These are phyloP conservation scores for Aureobasidium sp. DNA, from an alignment of 2,329 filamentous ascomycete species.

Conservation along the genomic window DNA sequence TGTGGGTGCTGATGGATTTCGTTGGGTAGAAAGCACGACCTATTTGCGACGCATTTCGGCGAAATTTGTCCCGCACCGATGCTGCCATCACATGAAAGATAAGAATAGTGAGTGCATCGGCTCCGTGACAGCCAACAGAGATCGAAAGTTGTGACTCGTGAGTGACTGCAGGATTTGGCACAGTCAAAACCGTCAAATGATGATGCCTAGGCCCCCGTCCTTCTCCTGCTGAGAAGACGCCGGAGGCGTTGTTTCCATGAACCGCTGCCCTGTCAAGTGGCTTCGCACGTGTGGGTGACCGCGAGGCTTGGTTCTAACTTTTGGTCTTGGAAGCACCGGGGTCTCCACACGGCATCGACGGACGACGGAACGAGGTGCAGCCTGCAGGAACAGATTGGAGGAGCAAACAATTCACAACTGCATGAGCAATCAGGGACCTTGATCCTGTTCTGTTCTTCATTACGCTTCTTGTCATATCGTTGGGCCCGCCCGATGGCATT, in stretches of 20 bases:
- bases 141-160: not conserved
- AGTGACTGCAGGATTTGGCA: not conserved
- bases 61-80: not conserved
- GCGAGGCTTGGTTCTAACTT: conserved; percentile 11
- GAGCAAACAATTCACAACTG: not conserved
- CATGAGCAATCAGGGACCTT: not conserved
- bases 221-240: not conserved
- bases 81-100: conserved; percentile 2
- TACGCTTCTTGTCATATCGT: not conserved
- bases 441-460: not conserved
- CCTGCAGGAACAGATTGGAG: conserved; percentile 4
- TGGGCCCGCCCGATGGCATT: not conserved
- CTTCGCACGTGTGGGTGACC: conserved; percentile 11
- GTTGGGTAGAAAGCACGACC: conserved; percentile 7
- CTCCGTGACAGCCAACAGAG: not conserved
- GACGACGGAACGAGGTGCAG: not conserved
- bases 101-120: too few relatives aligned
- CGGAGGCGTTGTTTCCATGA: not conserved
- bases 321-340: conserved; percentile 11
- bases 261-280: conserved; percentile 4
- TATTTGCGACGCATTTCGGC: conserved; percentile 6
- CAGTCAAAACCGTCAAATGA: not conserved
- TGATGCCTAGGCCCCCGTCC: not conserved
- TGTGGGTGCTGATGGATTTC: not conserved
- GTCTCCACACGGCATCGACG: conserved; percentile 8